Conservation (phyloP, 1,284 basidiomycete genomes). For the Hypsizygus ulmarius region DNA sequence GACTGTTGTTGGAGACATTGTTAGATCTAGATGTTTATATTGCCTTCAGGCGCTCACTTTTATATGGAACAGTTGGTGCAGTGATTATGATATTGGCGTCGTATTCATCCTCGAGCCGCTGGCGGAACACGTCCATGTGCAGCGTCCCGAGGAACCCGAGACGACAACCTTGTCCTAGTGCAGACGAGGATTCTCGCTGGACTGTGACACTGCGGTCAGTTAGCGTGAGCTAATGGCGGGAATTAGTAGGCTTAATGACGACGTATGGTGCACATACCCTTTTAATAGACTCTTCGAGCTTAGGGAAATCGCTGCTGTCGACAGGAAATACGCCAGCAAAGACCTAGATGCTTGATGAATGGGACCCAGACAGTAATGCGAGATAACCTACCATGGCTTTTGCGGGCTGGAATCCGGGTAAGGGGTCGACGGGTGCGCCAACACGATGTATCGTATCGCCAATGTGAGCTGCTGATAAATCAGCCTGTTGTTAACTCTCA, state of each 20-base stretch:
- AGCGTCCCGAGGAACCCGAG: constrained; percentile 95
- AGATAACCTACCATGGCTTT: constrained; percentile 80
- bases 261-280: constrained; percentile 50
- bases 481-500: constrained; percentile 9
- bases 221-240: constrained; percentile 61
- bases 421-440: constrained; percentile 75
- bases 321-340: constrained; percentile 96
- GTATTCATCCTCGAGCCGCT: constrained; percentile 96
- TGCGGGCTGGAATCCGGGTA: constrained; percentile 91
- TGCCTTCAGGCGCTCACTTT: constrained; percentile 48
- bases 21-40: constrained; percentile 7
- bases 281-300: constrained; percentile 95
- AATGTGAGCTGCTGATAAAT: constrained; percentile 63
- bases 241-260: background rate
- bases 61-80: constrained; percentile 91
- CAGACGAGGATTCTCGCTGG: constrained; percentile 90
- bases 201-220: constrained; percentile 91
- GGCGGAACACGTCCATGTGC: constrained; percentile 97
- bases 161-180: constrained; percentile 93
- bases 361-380: background rate
- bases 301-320: constrained; percentile 87
- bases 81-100: constrained; percentile 88
- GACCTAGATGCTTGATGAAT: constrained; percentile 49
- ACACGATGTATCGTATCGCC: constrained; percentile 90
- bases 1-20: constrained; percentile 44